Conservation (phyloP, 2,329 filamentous ascomycete genomes). For the Teratosphaeria viscida region DNA sequence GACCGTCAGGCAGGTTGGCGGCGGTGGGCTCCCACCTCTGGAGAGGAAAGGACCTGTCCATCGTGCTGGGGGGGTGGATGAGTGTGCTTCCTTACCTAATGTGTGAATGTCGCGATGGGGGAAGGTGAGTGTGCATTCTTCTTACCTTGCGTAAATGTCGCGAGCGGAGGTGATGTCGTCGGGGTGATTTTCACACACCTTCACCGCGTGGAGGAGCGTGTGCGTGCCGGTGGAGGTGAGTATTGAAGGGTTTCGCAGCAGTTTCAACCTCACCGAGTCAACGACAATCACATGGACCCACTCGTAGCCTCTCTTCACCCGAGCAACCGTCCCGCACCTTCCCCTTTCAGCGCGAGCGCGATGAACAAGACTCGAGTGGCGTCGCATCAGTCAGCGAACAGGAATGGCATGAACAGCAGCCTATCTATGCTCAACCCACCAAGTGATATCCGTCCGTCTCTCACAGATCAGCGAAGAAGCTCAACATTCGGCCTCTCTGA, state of each 20-base stretch:
- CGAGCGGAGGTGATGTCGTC: not conserved
- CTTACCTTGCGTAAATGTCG: not conserved
- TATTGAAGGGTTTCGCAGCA: not conserved
- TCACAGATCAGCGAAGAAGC: not conserved
- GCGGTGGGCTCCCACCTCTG: conserved; percentile 10
- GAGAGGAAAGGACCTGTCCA: conserved; percentile 12
- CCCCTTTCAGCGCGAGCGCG: not conserved
- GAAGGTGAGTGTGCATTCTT: not conserved
- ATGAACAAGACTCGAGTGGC: not conserved
- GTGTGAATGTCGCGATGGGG: not conserved
- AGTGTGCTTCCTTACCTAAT: not conserved
- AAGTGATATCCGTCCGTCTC: not conserved
- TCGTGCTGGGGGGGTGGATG: not conserved
- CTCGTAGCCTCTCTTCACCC: not conserved
- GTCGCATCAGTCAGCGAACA: not conserved
- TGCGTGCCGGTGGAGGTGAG: not conserved
- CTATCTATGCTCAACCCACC: not conserved
- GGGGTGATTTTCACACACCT: not conserved
- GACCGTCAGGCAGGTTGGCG: conserved; percentile 2
- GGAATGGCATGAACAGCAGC: not conserved
- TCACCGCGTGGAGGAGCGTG: not conserved
- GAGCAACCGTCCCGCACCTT: not conserved
- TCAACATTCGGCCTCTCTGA: not conserved
- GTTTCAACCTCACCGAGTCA: not conserved
- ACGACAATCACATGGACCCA: not conserved